Conservation (phyloP, 495 filamentous ascomycete species). For the Beverwykella pulmonaria region DNA sequence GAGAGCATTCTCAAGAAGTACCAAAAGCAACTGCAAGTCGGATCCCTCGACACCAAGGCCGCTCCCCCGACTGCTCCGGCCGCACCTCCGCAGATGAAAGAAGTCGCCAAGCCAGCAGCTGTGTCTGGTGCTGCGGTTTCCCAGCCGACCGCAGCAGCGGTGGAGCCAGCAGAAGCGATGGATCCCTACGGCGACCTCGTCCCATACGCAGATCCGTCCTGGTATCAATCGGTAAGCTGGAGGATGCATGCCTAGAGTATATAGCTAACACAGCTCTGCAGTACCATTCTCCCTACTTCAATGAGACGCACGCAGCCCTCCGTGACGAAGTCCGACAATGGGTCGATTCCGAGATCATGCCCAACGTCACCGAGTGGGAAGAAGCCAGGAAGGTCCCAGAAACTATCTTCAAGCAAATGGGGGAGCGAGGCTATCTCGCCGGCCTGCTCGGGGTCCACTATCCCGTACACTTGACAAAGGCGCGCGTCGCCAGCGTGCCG, state of each 20-base stretch:
- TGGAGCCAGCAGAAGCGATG: conserved; percentile 66
- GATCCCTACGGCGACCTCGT: conserved; percentile 86
- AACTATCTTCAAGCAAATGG: conserved; percentile 92
- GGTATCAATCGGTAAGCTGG: conserved; percentile 87
- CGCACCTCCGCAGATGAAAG: conserved; percentile 57
- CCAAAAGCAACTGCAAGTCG: conserved; percentile 81
- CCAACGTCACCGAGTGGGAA: conserved; percentile 93
- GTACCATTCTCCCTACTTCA: conserved; percentile 96
- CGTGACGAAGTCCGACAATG: conserved; percentile 88
- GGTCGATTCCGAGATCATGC: conserved; percentile 88
- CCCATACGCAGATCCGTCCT: conserved; percentile 88
- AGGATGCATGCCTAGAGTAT: background rate
- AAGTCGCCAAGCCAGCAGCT: conserved; percentile 51
- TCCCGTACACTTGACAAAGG: conserved; percentile 69
- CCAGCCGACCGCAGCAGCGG: conserved; percentile 49
- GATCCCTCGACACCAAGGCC: conserved; percentile 81
- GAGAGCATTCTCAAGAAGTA: conserved; percentile 94
- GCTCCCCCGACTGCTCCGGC: conserved; percentile 61
- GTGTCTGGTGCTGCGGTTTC: conserved; percentile 52
- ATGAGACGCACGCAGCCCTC: conserved; percentile 86
- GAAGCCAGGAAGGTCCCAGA: conserved; percentile 86
- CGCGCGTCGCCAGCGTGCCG: conserved; percentile 73
- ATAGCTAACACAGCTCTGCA: conserved; percentile 44
- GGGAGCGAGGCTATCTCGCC: conserved; percentile 86
- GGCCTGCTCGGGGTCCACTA: conserved; percentile 84